phyloP scores from a whole-genome alignment of 129 eudicot species.

The Ambrosia artemisiifolia region DNA sequence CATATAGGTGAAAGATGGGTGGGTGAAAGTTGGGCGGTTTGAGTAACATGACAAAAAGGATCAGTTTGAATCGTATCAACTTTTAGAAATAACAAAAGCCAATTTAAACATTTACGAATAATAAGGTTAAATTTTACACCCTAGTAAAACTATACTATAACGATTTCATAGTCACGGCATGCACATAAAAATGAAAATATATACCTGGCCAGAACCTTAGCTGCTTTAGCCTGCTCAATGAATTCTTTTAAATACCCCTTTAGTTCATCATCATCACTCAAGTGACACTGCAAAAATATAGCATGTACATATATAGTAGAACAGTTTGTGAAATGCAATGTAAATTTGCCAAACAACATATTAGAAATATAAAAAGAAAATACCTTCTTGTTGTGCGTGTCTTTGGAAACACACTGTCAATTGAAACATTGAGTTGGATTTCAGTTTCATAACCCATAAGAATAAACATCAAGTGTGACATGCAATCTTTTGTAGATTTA shows the following conservation, averaged over 20 bases:
- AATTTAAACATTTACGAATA: neutral
- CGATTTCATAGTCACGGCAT: neutral
- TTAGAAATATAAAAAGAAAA: neutral
- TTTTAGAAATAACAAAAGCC: neutral
- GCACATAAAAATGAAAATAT: neutral
- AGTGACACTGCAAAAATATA: neutral
- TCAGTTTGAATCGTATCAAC: neutral
- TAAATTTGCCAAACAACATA: neutral
- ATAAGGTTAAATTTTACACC: neutral
- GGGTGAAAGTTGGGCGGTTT: neutral
- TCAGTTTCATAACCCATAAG: neutral
- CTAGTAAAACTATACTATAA: neutral
- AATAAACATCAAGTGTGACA: neutral
- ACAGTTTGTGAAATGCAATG: neutral
- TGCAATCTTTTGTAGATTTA: neutral
- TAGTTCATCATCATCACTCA: neutral
- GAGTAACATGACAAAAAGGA: neutral
- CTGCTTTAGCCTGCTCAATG: constrained; percentile 4
- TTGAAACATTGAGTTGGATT: constrained; percentile 4
- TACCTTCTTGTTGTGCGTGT: neutral
- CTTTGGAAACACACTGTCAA: neutral
- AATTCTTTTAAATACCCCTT: neutral
- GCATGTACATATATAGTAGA: neutral
- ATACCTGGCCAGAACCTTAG: constrained; percentile 16
- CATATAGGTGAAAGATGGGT: neutral